Percentiles rank a stretch among this genome's conserved stretches.
Evolutionary conservation across 176 grass and related monocot genomes (phyloP).

Genomic region (Cocos nucifera): DNA sequence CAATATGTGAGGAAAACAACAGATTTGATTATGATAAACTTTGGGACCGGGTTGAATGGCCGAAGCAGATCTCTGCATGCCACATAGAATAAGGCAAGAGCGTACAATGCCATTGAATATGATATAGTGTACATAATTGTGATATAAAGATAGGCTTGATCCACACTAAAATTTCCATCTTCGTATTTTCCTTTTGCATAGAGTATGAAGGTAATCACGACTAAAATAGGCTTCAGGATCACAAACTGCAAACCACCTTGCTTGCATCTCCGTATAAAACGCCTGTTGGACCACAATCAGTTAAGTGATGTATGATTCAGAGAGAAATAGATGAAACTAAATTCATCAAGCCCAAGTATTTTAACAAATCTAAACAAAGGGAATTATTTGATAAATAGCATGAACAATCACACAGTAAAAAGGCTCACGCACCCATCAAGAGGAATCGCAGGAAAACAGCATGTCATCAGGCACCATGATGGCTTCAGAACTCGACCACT

Average conservation of each 20-base stretch:
- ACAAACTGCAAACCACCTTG: conserved; percentile 98
- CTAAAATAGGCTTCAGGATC: conserved; percentile 96
- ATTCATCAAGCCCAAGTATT: neutral
- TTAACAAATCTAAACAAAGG: neutral
- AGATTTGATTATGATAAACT: conserved; percentile 97
- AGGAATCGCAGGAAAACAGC: conserved; percentile 90
- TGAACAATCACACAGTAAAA: too few relatives aligned
- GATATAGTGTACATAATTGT: conserved; percentile 95
- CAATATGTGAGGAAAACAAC: conserved; percentile 99
- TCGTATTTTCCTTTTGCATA: conserved; percentile 87
- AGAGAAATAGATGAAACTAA: neutral
- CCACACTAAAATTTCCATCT: conserved; percentile 90
- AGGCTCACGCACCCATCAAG: conserved; percentile 63
- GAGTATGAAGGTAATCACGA: conserved; percentile 94
- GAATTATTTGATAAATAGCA: too few relatives aligned
- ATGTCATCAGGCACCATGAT: conserved; percentile 93
- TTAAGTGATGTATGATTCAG: too few relatives aligned
- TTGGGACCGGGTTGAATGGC: conserved; percentile 88
- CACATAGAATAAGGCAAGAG: conserved; percentile 86
- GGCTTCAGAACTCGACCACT: conserved; percentile 71
- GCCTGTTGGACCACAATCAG: conserved; percentile 40
- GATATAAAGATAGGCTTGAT: conserved; percentile 95
- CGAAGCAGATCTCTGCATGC: conserved; percentile 86
- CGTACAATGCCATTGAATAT: conserved; percentile 84
- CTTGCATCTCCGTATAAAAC: conserved; percentile 96